Evolutionary conservation across 306 rosid species (phyloP), one percentile per base, ranked within the genome.

Genomic region (Glycine latifolia): DNA sequence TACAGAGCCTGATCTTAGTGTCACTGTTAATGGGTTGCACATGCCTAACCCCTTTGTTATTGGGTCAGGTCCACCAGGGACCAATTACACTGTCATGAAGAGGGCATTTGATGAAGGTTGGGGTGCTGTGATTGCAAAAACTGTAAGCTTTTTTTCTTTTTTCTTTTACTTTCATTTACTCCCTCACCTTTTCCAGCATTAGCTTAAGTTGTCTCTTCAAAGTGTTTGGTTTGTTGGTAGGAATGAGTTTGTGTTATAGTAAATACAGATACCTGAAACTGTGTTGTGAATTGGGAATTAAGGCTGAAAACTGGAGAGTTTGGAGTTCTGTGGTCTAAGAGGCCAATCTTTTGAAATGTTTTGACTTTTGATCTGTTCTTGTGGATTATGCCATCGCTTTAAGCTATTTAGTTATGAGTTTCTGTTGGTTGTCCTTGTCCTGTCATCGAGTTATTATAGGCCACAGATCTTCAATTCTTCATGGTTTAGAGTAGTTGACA

Each of bases 51-150:
- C 99, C 0, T 95, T 95, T 73, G 98, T 95, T 4, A 95, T 95
- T 31, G 99, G 92, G 81, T 95, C 99, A 62, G 99, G 98, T 78
- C 99, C 98, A 11, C 99, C 99, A 0, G 99, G 98, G 5, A 95
- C 99, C n/a, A 95, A 95, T 82, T 95, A 95, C 77, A 95, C 98
- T 44, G 99, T 95, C 69, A 95, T 95, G 99, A 95, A 95, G 72
- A 91, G 92, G 75, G 98, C 99, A 63, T 95, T 95, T 75, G 99
- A 95, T 79, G 99, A 95, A 89, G 99, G 99, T 1, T 95, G 99
- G 99, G 99, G 99, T 14, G 98, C 92, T 62, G 98, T 95, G 81
- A 95, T 95, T 76, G 99, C 98, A 33, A 95, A 95, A 83, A 95
- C 99, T 89, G 99, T 95, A 85, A 86, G 96, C 59, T 56, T 75